Evolutionary conservation across 2,329 filamentous ascomycete species (phyloP).

Genomic region (Chrysoporthe austroafricana): DNA sequence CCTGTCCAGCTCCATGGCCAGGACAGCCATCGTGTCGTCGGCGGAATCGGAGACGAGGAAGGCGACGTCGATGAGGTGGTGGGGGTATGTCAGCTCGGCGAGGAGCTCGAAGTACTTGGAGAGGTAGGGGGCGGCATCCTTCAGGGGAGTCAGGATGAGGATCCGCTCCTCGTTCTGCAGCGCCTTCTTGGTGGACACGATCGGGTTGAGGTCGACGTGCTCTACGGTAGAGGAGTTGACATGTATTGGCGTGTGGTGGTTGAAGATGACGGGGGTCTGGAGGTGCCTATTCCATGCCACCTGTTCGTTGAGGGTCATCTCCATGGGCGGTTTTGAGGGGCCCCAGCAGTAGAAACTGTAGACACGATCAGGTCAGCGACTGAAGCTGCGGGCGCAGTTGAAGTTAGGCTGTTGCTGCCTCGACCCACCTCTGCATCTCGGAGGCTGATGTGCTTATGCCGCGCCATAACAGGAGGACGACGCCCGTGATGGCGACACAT

Average conservation of each 20-base stretch:
- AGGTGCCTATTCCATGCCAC: slow-evolving; percentile 86
- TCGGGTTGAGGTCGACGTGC: slow-evolving; percentile 80
- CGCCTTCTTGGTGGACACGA: slow-evolving; percentile 80
- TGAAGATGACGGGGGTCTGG: slow-evolving; percentile 93
- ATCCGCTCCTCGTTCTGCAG: slow-evolving; percentile 81
- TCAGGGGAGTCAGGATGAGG: slow-evolving; percentile 88
- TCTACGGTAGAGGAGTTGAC: slow-evolving; percentile 81
- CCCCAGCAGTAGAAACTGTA: slow-evolving; percentile 96
- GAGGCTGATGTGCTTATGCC: slow-evolving; percentile 78
- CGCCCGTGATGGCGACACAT: slow-evolving; percentile 69
- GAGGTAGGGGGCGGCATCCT: slow-evolving; percentile 82
- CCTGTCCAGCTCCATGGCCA: slow-evolving; percentile 83
- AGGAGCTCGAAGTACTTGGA: slow-evolving; percentile 93
- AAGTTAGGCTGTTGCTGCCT: slow-evolving; percentile 6
- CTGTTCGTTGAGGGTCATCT: slow-evolving; percentile 91
- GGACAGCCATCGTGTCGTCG: slow-evolving; percentile 88
- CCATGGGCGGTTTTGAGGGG: slow-evolving; percentile 91
- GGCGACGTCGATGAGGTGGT: slow-evolving; percentile 90
- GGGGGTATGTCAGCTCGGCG: slow-evolving; percentile 87
- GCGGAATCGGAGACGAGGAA: slow-evolving; percentile 92
- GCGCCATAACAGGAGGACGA: slow-evolving; percentile 85
- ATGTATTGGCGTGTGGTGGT: slow-evolving; percentile 86
- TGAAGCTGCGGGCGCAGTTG: not conserved
- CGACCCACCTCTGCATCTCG: slow-evolving; percentile 84
- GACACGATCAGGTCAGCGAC: slow-evolving; percentile 15